phyloP scores from a whole-genome alignment of 768 basidiomycete genomes.

The Agrocybe chaxingu region DNA sequence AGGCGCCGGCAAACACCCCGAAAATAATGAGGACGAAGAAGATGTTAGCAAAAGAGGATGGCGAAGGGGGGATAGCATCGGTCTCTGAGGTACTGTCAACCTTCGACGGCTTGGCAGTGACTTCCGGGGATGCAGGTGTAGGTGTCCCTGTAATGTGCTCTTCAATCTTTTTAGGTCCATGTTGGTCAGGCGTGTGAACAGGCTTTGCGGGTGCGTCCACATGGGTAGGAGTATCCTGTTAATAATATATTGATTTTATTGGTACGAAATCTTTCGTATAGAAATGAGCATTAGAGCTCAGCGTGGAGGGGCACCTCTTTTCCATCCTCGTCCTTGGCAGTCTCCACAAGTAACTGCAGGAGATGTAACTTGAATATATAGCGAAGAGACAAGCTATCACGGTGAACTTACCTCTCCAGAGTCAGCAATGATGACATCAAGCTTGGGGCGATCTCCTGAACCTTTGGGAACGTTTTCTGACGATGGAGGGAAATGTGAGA shows the following conservation, averaged over 20 bases:
- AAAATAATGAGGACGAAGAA: conserved; percentile 42
- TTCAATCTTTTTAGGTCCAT: conserved; percentile 15
- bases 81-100: conserved; percentile 8
- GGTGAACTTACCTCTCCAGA: conserved; percentile 74
- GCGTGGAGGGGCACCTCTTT: conserved; percentile 91
- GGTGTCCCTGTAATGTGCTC: conserved; percentile 12
- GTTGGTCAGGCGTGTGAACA: conserved; percentile 12
- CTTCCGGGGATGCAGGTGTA: conserved; percentile 4
- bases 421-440: conserved; percentile 78
- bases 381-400: not conserved
- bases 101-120: conserved; percentile 4
- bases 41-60: conserved; percentile 23
- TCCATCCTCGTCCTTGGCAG: conserved; percentile 57
- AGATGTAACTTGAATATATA: conserved; percentile 4
- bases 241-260: conserved; percentile 53
- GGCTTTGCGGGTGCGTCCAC: conserved; percentile 1
- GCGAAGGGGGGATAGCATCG: conserved; percentile 3
- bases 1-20: conserved; percentile 38
- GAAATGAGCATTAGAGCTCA: conserved; percentile 76
- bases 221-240: conserved; percentile 35
- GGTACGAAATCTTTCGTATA: conserved; percentile 36
- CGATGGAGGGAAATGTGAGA: conserved; percentile 1
- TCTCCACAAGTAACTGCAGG: conserved; percentile 49
- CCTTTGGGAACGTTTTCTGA: conserved; percentile 76
- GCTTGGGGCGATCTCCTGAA: conserved; percentile 64